Evolutionary conservation across 495 filamentous ascomycete species (phyloP).

Genomic region (Lindgomyces ingoldianus): DNA sequence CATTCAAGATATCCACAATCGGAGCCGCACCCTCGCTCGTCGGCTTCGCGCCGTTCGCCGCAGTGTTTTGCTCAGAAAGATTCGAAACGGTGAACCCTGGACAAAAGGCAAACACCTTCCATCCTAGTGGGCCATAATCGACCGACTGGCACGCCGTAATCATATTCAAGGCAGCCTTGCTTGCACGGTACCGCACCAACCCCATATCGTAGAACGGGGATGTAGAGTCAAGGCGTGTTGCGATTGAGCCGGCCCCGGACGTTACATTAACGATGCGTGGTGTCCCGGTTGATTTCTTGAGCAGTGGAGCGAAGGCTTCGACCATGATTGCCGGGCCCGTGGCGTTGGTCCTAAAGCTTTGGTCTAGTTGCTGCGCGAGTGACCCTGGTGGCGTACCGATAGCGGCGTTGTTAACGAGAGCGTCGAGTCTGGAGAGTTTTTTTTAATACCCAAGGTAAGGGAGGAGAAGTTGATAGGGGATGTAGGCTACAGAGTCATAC

Average conservation of each 20-base stretch:
- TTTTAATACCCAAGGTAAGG: background rate
- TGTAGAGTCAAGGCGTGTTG: slow-evolving; percentile 37
- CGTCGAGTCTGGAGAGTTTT: slow-evolving; percentile 8
- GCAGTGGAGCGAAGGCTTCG: slow-evolving; percentile 36
- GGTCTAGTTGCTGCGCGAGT: slow-evolving; percentile 8
- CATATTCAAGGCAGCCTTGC: slow-evolving; percentile 40
- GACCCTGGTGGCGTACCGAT: background rate
- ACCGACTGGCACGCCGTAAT: slow-evolving; percentile 18
- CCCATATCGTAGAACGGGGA: slow-evolving; percentile 4
- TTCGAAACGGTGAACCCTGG: background rate
- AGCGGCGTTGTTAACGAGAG: slow-evolving; percentile 26
- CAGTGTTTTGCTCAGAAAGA: background rate
- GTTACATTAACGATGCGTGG: slow-evolving; percentile 32
- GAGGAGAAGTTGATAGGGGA: no score
- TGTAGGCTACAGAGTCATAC: background rate
- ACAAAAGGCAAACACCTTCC: background rate
- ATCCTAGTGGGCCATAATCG: background rate
- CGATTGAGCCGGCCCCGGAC: background rate
- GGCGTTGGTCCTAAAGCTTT: slow-evolving; percentile 38
- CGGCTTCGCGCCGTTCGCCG: background rate
- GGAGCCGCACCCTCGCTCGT: background rate
- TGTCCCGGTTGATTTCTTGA: slow-evolving; percentile 27
- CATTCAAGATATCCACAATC: background rate
- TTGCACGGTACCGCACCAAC: slow-evolving; percentile 34
- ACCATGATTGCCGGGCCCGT: slow-evolving; percentile 36